Conservation (phyloP, 75 land plant genomes). For the Gnetum montanum region DNA sequence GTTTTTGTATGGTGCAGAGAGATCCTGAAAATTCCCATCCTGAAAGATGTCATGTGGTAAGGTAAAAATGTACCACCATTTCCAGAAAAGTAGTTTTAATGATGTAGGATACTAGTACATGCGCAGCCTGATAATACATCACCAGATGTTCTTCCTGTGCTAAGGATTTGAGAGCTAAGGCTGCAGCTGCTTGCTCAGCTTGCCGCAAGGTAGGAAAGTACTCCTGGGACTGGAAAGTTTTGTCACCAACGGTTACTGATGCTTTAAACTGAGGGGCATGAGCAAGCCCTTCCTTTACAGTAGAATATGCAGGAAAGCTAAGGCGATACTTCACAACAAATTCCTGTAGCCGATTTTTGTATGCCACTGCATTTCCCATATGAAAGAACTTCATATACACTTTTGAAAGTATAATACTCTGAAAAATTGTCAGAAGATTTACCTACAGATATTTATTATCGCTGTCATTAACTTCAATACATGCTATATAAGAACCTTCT, state of each 20-base stretch:
- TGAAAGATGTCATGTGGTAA: background rate
- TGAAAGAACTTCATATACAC: no score
- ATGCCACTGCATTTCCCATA: background rate
- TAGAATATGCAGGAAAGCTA: slow-evolving; percentile 26
- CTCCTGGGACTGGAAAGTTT: slow-evolving; percentile 23
- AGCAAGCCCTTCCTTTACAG: slow-evolving; percentile 26
- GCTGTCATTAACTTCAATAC: no score
- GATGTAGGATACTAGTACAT: no score
- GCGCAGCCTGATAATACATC: no score
- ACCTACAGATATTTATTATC: no score
- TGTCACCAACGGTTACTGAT: slow-evolving; percentile 23
- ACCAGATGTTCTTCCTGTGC: slow-evolving; percentile 19
- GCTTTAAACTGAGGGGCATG: slow-evolving; percentile 34
- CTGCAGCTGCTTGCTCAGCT: slow-evolving; percentile 39
- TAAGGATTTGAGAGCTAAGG: slow-evolving; percentile 24
- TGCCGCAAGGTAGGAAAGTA: slow-evolving; percentile 26
- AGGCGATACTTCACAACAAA: slow-evolving; percentile 23
- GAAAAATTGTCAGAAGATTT: no score
- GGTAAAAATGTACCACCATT: no score
- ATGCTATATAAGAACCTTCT: no score
- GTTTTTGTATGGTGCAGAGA: slow-evolving; percentile 36
- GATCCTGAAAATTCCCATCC: slow-evolving; percentile 46
- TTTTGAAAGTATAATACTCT: no score
- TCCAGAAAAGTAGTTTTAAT: no score
- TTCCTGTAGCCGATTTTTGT: slow-evolving; percentile 40